These are phyloP conservation scores for Neoboletus subvelutipes DNA, from an alignment of 768 basidiomycete species.

Conservation along the genomic window DNA sequence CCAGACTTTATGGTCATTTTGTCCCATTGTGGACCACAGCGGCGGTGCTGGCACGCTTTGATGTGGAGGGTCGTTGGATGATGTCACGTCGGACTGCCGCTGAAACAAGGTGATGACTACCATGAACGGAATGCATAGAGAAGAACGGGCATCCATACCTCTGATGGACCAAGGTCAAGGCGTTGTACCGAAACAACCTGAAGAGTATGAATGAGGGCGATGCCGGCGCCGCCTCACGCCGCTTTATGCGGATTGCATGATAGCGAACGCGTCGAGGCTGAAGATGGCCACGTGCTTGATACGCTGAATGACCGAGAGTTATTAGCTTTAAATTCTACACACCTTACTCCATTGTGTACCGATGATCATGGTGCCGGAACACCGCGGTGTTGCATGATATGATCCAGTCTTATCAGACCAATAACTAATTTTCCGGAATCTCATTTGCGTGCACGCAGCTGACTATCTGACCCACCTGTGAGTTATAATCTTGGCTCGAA, in stretches of 20 bases:
- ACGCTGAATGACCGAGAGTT: background rate
- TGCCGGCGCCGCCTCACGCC: background rate
- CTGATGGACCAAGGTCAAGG: background rate
- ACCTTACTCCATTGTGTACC: background rate
- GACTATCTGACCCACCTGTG: background rate
- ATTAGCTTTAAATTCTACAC: no score
- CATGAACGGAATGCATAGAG: background rate
- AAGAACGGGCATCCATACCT: background rate
- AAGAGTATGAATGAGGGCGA: background rate
- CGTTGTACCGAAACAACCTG: background rate
- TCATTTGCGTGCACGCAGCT: background rate
- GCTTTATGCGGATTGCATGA: background rate
- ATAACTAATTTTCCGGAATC: background rate
- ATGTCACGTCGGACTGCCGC: background rate
- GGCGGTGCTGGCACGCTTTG: slow-evolving; percentile 7
- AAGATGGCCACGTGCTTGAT: background rate
- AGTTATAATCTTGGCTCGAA: background rate
- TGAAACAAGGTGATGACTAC: background rate
- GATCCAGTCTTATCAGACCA: background rate
- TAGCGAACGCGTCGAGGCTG: background rate
- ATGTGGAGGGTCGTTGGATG: background rate
- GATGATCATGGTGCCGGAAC: no score
- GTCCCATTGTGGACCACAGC: slow-evolving; percentile 10
- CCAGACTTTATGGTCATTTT: slow-evolving; percentile 1
- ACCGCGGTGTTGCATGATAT: no score